Conservation (phyloP, 805 yeast genomes). For the Wickerhamiella brachini region DNA sequence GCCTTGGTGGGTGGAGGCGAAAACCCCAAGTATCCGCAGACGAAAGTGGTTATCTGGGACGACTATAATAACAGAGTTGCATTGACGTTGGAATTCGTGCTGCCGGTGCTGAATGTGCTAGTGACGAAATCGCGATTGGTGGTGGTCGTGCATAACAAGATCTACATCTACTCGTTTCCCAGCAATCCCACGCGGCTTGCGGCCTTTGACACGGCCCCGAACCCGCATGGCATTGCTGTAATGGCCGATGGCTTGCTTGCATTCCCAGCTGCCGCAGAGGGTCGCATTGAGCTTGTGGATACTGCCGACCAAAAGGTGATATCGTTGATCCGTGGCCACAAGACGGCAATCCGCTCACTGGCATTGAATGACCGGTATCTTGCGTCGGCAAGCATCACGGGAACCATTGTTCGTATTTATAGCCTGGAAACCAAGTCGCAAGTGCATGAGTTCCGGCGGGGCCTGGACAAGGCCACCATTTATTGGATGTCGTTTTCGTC, state of each 20-base stretch:
- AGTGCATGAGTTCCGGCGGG: conserved; percentile 77
- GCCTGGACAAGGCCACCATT: conserved; percentile 70
- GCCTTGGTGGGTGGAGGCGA: conserved; percentile 86
- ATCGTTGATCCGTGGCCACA: conserved; percentile 67
- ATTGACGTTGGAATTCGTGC: conserved; percentile 57
- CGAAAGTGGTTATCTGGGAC: conserved; percentile 83
- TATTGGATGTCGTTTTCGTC: conserved; percentile 78
- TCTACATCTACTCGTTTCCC: conserved; percentile 66
- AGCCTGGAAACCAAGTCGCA: conserved; percentile 55
- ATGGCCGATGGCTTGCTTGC: conserved; percentile 42
- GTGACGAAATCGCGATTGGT: conserved; percentile 65
- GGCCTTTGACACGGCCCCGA: conserved; percentile 50
- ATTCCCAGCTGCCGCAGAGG: conserved; percentile 61
- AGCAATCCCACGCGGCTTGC: conserved; percentile 61
- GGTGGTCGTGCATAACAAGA: conserved; percentile 52
- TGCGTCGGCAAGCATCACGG: conserved; percentile 72
- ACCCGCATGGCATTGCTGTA: conserved; percentile 52
- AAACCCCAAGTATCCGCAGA: conserved; percentile 62
- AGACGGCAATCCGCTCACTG: conserved; percentile 46
- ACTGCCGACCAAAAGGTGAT: conserved; percentile 41
- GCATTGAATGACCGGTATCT: conserved; percentile 52
- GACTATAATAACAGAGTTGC: conserved; percentile 68
- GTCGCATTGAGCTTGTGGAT: conserved; percentile 72
- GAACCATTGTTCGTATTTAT: conserved; percentile 66
- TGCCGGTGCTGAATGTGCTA: conserved; percentile 60